Base-by-base conservation (phyloP, 495 filamentous ascomycete genomes). In the Aspergillus cristatus region DNA sequence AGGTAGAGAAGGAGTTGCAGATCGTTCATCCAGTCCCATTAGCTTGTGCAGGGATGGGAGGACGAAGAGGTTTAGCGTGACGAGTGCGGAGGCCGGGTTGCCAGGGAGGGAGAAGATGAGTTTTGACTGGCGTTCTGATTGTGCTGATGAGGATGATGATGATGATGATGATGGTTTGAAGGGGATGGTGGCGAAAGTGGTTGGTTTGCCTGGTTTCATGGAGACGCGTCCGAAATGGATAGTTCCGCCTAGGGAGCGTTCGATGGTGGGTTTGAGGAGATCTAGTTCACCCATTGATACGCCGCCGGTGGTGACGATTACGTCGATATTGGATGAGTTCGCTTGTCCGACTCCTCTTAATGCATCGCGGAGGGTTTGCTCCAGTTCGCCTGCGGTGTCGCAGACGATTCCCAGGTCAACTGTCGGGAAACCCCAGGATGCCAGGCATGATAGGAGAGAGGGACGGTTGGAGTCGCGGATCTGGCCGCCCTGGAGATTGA, bases 221-320 rank as follows among this genome's bases (percentile, higher is more conserved):
- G 80, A 75, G 5, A 97, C 93, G 18, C 93, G 79, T 28, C 91
- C 91, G 53, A 99, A 99, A 58, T 97, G 91, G 50, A 99, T 94
- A 0, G 83, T 94, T 11, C 91, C 91, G 40, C 86, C 84, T 4
- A 97, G 75, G 2, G 78, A 70, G 37, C 89, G 81, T 64, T 97
- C 91, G 53, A 99, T 86, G 3, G 88, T 96, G 1, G 93, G 91
- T 59, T 99, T 99, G 34, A 99, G 78, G 20, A 99, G 78, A 54
- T 99, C 91, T 1, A 94, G 78, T 62, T 99, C 91, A 42, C 91
- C 91, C 91, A 99, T 99, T 11, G 87, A 94, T 14, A 96, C 91
- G 14, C 91, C 93, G 22, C 91, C 91, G 0, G 84, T 89, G 10
- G 93, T 97, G 46, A 99, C 78, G 34, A 97, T 72, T 17, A 97